Percentiles rank a stretch among this genome's conserved stretches.
Conservation (phyloP, 1,139 yeast species). For the Lodderomyces parapsilosis region DNA sequence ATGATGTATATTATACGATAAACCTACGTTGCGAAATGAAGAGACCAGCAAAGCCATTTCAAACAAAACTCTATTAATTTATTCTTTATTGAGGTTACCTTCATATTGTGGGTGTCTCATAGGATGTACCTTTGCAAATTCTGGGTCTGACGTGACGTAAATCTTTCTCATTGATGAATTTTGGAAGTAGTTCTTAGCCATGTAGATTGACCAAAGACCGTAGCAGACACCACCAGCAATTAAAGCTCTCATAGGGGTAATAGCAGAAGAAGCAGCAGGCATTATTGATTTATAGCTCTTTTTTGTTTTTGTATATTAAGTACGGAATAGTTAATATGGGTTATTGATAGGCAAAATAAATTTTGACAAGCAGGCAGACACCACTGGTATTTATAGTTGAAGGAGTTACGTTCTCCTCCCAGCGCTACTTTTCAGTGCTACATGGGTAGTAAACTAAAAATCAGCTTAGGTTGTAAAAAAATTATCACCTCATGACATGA, state of each 20-base stretch:
- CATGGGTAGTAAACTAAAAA: too few species aligned
- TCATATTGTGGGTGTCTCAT: slow-evolving; percentile 17
- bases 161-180: slow-evolving; percentile 30
- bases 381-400: not conserved
- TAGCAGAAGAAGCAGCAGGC: slow-evolving; percentile 3
- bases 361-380: not conserved
- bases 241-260: slow-evolving; percentile 31
- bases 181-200: slow-evolving; percentile 35
- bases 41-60: not conserved
- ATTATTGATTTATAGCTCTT: too few species aligned
- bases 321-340: not conserved
- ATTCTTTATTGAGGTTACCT: slow-evolving; percentile 10
- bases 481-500: slow-evolving; percentile 5
- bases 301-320: too few species aligned
- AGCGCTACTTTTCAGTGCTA: too few species aligned
- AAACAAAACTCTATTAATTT: not conserved
- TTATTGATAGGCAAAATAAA: not conserved
- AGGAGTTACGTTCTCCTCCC: too few species aligned
- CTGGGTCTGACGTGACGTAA: slow-evolving; percentile 30
- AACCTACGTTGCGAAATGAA: too few species aligned
- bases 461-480: not conserved
- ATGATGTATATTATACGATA: too few species aligned
- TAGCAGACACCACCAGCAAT: slow-evolving; percentile 35
- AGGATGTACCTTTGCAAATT: slow-evolving; percentile 29
- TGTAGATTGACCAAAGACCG: slow-evolving; percentile 34